Conservation (phyloP, 179 eudicot species). For the Pouteria campechiana region DNA sequence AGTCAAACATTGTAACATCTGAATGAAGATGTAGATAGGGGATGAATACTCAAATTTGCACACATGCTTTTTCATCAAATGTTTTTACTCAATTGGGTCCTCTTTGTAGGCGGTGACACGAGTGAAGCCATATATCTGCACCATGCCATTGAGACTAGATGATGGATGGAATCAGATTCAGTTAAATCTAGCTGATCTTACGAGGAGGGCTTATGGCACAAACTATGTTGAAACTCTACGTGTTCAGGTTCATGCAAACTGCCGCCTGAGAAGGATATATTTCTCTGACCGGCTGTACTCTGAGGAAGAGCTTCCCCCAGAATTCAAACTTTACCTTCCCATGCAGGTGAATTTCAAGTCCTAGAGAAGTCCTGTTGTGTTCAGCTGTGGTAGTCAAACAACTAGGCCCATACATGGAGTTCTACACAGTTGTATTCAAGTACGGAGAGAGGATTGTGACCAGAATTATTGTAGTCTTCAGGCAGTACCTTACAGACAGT, state of each 20-base stretch:
- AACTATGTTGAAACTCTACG: slow-evolving; percentile 90
- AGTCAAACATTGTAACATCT: too few species aligned
- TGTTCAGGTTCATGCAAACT: slow-evolving; percentile 97
- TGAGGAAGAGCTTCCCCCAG: slow-evolving; percentile 97
- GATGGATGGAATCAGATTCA: slow-evolving; percentile 99
- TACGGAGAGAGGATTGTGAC: too few species aligned
- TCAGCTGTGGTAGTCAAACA: too few species aligned
- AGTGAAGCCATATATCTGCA: slow-evolving; percentile 95
- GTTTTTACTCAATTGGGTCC: neutral
- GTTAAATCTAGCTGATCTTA: slow-evolving; percentile 82
- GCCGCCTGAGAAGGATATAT: slow-evolving; percentile 86
- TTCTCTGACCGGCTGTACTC: slow-evolving; percentile 95
- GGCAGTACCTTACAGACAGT: too few species aligned
- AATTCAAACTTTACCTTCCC: slow-evolving; percentile 90
- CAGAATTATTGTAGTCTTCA: too few species aligned
- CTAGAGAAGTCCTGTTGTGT: too few species aligned
- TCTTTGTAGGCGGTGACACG: slow-evolving; percentile 69
- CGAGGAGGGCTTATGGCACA: slow-evolving; percentile 93
- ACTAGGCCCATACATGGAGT: too few species aligned
- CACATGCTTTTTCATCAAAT: neutral
- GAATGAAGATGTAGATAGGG: too few species aligned
- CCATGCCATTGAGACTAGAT: slow-evolving; percentile 96
- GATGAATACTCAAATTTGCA: too few species aligned
- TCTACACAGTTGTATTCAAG: too few species aligned
- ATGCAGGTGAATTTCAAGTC: slow-evolving; percentile 88